phyloP scores from a whole-genome alignment of 1,284 basidiomycete genomes.

The Marasmius fiardii region DNA sequence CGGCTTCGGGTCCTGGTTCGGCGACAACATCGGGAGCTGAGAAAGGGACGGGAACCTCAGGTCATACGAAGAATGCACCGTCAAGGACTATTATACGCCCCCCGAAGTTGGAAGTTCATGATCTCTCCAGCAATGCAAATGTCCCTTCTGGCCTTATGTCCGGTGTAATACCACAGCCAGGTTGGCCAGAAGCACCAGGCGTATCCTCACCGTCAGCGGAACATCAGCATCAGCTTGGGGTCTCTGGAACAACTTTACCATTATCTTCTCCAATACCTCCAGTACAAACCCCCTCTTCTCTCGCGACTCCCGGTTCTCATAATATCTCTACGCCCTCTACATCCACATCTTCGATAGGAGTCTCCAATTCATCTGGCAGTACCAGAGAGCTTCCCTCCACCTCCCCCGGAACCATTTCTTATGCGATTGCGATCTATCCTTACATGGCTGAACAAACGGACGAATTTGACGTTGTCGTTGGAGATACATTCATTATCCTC shows the following conservation, averaged over 20 bases:
- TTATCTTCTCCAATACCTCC: slow-evolving; percentile 9
- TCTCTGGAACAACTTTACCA: slow-evolving; percentile 3
- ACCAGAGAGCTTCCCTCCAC: slow-evolving; percentile 45
- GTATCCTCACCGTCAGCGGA: slow-evolving; percentile 59
- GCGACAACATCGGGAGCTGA: slow-evolving; percentile 28
- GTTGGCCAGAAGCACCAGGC: slow-evolving; percentile 66
- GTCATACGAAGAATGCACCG: slow-evolving; percentile 36
- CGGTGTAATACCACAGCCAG: slow-evolving; percentile 49
- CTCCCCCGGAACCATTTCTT: slow-evolving; percentile 65
- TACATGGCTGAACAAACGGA: slow-evolving; percentile 97
- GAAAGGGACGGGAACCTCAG: slow-evolving; percentile 32
- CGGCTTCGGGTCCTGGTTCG: background rate
- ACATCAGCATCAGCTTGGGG: slow-evolving; percentile 37
- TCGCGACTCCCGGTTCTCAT: slow-evolving; percentile 14
- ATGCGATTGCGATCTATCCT: slow-evolving; percentile 89
- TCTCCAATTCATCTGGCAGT: slow-evolving; percentile 21
- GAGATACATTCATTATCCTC: slow-evolving; percentile 91
- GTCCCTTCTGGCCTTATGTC: slow-evolving; percentile 25
- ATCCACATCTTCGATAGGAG: slow-evolving; percentile 6
- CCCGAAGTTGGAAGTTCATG: slow-evolving; percentile 64
- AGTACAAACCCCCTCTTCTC: background rate
- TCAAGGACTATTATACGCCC: slow-evolving; percentile 45
- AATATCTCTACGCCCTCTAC: background rate
- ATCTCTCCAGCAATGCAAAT: slow-evolving; percentile 31
- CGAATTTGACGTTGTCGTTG: slow-evolving; percentile 96